Percentiles rank a stretch among this genome's conserved stretches.
Evolutionary conservation across 495 filamentous ascomycete genomes (phyloP).

Genomic region (Halenospora varia): DNA sequence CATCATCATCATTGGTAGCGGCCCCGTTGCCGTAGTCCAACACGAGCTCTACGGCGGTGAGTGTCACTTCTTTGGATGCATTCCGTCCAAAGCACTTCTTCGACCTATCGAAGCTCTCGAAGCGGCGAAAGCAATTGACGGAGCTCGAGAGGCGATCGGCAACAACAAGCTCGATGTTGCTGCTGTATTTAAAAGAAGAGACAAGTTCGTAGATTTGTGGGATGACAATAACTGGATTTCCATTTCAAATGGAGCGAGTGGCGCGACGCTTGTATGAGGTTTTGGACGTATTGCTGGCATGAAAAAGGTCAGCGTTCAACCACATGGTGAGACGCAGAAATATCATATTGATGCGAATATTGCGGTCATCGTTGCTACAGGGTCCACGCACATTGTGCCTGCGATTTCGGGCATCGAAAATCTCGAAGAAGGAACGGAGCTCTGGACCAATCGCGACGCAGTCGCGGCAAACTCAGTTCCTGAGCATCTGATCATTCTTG

Average conservation of each 20-base stretch:
- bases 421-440: constrained; percentile 8
- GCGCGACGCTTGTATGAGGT: constrained; percentile 2
- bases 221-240: constrained; percentile 15
- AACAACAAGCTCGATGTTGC: constrained; percentile 13
- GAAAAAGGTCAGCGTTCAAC: constrained; percentile 6
- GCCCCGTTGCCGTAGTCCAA: constrained; percentile 14
- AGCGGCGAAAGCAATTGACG: constrained; percentile 16
- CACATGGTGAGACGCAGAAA: not conserved
- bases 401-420: constrained; percentile 11
- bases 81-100: constrained; percentile 23
- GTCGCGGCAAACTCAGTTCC: constrained; percentile 16
- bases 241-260: constrained; percentile 2
- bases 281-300: constrained; percentile 4
- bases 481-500: constrained; percentile 20
- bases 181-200: constrained; percentile 22
- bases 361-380: constrained; percentile 17
- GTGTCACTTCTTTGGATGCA: constrained; percentile 23
- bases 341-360: constrained; percentile 10
- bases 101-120: constrained; percentile 22
- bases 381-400: constrained; percentile 14
- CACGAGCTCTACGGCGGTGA: constrained; percentile 25
- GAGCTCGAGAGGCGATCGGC: constrained; percentile 19
- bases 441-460: constrained; percentile 21
- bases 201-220: constrained; percentile 12
- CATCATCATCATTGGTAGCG: constrained; percentile 17